Base-by-base conservation (phyloP, 495 filamentous ascomycete species). In the Aspergillus egyptiacus region DNA sequence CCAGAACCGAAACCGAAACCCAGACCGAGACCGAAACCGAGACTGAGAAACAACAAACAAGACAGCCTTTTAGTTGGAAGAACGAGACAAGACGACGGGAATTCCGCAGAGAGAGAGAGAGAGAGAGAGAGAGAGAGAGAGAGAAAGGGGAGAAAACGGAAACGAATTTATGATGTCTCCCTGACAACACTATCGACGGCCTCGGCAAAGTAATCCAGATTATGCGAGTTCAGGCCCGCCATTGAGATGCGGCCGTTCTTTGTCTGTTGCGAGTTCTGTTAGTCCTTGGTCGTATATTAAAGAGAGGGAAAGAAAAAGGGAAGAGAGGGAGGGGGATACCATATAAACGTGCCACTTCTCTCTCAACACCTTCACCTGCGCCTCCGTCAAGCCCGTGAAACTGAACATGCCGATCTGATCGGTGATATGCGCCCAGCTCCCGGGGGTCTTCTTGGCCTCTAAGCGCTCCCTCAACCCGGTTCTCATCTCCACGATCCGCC, bases 371-470 rank as follows among this genome's bases (percentile, higher is more conserved):
- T 79, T 58, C n/a, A 95, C 93, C 67, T 99, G 93, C 40, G 75
- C 61, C 75, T 96, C 91, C 1, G 63, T 83, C 66, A 99, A 64
- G 0, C 93, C 93, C 2, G 93, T 99, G 65, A 94, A 99, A 62
- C 85, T 91, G 71, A 99, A 99, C 93, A 99, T 99, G 59, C 93
- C 93, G 66, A 99, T 99, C 77, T 99, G 93, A 53, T 93, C 85
- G 7, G 90, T 95, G 63, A 99, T 95, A 68, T 99, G 93, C 48
- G 88, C 85, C 93, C 93, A 98, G 9, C 77, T 82, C 3, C 93
- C 94, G 0, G 91, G 91, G 1, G 93, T 96, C 2, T 79, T 83
- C 32, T 63, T 66, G 55, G 82, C 79, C 68, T 95, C 89, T 2
- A 99, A 73, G 57, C 90, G 87, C 46, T 67, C 65, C 11, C 86